Conservation (phyloP, 495 filamentous ascomycete genomes). For the Hypoxylon intermedium region DNA sequence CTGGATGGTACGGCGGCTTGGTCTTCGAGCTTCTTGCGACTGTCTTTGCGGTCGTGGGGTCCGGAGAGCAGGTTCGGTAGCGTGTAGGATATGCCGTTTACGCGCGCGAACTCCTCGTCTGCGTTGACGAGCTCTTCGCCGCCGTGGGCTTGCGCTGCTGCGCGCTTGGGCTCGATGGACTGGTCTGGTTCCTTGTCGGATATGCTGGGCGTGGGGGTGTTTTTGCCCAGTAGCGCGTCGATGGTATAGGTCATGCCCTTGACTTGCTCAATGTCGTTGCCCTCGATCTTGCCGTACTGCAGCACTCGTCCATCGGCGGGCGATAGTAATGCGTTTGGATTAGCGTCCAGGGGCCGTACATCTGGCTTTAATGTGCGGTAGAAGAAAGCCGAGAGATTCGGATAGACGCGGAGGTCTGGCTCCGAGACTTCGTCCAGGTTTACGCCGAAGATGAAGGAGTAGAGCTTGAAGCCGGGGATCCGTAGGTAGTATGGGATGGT, state of each 20-base stretch:
- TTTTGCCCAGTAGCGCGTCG: conserved; percentile 84
- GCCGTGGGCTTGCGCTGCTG: conserved; percentile 26
- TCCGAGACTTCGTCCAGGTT: conserved; percentile 89
- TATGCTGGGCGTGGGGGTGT: conserved; percentile 53
- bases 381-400: conserved; percentile 96
- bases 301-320: conserved; percentile 90
- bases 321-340: conserved; percentile 77
- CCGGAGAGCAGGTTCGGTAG: conserved; percentile 86
- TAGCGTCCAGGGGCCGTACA: conserved; percentile 82
- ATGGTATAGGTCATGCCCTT: conserved; percentile 98
- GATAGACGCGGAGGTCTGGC: conserved; percentile 83
- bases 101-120: conserved; percentile 90
- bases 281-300: conserved; percentile 89
- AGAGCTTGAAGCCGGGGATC: conserved; percentile 93
- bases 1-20: conserved; percentile 63
- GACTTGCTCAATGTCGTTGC: conserved; percentile 96
- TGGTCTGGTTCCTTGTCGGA: conserved; percentile 35
- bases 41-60: conserved; percentile 47
- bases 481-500: conserved; percentile 89
- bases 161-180: conserved; percentile 16
- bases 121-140: conserved; percentile 72
- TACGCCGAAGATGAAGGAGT: conserved; percentile 90
- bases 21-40: conserved; percentile 50
- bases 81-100: conserved; percentile 97
- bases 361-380: conserved; percentile 93